Percentiles rank a stretch among this genome's conserved stretches.
phyloP scores from a whole-genome alignment of 768 basidiomycete species.

The Hebeloma cylindrosporum region DNA sequence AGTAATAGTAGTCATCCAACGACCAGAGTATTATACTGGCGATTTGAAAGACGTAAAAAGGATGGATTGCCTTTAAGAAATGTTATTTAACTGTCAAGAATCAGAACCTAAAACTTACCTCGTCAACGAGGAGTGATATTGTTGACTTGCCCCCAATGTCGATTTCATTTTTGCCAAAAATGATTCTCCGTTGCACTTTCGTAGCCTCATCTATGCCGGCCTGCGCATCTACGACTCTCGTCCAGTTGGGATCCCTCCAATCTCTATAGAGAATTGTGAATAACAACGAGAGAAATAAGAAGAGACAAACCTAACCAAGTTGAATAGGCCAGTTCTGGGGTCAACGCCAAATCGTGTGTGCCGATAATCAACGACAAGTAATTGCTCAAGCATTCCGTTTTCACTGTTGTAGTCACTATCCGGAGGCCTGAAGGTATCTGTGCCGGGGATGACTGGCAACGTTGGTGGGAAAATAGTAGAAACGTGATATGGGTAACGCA shows the following conservation, averaged over 20 bases:
- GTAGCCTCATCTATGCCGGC: constrained; percentile 56
- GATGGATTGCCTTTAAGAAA: constrained; percentile 73
- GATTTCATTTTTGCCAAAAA: constrained; percentile 87
- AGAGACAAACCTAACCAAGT: constrained; percentile 66
- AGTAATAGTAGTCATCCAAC: constrained; percentile 94
- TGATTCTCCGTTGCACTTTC: constrained; percentile 60
- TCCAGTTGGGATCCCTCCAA: constrained; percentile 86
- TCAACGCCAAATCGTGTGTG: constrained; percentile 91
- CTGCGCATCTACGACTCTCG: constrained; percentile 57
- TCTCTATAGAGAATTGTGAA: constrained; percentile 51
- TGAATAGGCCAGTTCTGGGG: constrained; percentile 78
- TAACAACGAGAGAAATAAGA: background rate
- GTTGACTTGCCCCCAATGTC: constrained; percentile 89
- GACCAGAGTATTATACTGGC: constrained; percentile 94
- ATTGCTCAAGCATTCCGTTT: constrained; percentile 42
- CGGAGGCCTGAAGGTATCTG: constrained; percentile 26
- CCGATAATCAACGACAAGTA: constrained; percentile 85
- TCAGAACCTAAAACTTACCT: constrained; percentile 48
- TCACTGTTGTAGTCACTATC: constrained; percentile 32
- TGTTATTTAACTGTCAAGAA: constrained; percentile 1
- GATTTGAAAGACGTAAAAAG: constrained; percentile 98
- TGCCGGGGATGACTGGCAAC: constrained; percentile 30
- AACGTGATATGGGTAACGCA: constrained; percentile 75
- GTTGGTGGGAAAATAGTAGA: constrained; percentile 72
- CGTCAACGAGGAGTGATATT: constrained; percentile 77